A percentile compares a stretch with the other conserved stretches of the same genome.
Conservation (phyloP, 768 basidiomycete genomes). For the Naematelia aurantialba region DNA sequence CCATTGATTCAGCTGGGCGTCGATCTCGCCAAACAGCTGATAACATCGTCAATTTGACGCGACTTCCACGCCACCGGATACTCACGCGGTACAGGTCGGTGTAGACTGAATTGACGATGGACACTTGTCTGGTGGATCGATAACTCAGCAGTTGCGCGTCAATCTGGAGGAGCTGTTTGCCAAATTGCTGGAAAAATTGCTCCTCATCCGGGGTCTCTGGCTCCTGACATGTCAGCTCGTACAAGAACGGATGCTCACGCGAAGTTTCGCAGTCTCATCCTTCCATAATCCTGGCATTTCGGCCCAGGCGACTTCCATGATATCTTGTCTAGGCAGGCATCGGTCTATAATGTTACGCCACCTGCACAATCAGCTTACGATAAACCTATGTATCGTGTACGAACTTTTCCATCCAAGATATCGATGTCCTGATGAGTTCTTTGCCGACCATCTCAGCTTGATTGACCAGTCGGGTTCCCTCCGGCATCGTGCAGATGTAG, state of each 20-base stretch:
- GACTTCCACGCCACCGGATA: background rate
- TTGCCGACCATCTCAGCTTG: constrained; percentile 45
- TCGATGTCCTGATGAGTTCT: constrained; percentile 44
- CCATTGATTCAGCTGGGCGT: constrained; percentile 41
- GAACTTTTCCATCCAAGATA: constrained; percentile 43
- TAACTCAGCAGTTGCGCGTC: constrained; percentile 28
- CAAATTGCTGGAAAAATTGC: constrained; percentile 44
- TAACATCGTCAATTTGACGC: constrained; percentile 1
- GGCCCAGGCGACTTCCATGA: constrained; percentile 43
- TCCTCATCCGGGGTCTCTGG: constrained; percentile 48
- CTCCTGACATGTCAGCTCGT: constrained; percentile 9
- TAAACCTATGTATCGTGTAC: background rate
- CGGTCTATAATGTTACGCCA: constrained; percentile 40
- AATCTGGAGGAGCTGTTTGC: constrained; percentile 23
- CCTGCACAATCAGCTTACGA: constrained; percentile 19
- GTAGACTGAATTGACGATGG: constrained; percentile 33
- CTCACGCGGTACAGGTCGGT: constrained; percentile 34
- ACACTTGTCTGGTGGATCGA: constrained; percentile 19
- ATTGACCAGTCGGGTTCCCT: constrained; percentile 35
- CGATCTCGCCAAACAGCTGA: constrained; percentile 43
- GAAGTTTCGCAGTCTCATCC: constrained; percentile 31
- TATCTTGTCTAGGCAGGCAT: constrained; percentile 35
- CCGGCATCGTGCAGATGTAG: constrained; percentile 42
- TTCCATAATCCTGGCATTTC: constrained; percentile 31
- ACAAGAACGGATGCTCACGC: constrained; percentile 11